These are phyloP conservation scores for Diospyros lotus DNA, from an alignment of 148 eudicot genomes.

Conservation along the genomic window DNA sequence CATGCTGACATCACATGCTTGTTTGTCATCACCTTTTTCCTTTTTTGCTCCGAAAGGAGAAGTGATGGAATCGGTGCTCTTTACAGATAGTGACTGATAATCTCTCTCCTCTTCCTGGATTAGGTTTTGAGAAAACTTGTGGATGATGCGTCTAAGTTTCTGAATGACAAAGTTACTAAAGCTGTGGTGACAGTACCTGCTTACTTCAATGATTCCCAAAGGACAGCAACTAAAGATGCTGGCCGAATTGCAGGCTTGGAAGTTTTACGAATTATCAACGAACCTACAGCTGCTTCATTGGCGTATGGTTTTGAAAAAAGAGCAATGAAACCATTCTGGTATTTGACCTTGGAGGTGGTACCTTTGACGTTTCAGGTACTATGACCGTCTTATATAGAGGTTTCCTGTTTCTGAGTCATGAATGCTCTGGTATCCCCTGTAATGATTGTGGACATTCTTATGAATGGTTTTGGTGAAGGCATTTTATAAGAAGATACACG, in stretches of 20 bases:
- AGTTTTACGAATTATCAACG: slow-evolving; percentile 89
- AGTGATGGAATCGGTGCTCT: neutral
- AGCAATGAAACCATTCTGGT: slow-evolving; percentile 90
- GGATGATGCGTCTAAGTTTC: slow-evolving; percentile 92
- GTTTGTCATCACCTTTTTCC: too few relatives aligned
- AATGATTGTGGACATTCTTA: neutral
- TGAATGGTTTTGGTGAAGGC: too few relatives aligned
- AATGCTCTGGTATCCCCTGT: neutral
- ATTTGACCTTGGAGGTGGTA: slow-evolving; percentile 99
- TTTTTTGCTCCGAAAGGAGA: too few relatives aligned
- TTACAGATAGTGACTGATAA: neutral
- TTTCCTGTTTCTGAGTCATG: neutral
- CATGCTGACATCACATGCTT: neutral
- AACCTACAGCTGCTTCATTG: slow-evolving; percentile 95
- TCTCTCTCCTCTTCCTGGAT: slow-evolving; percentile 1
- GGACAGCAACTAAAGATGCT: slow-evolving; percentile 98
- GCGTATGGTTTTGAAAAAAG: slow-evolving; percentile 99
- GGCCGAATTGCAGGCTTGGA: slow-evolving; percentile 97
- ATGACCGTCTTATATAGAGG: neutral
- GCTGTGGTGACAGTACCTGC: slow-evolving; percentile 98
- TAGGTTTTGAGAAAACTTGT: slow-evolving; percentile 97
- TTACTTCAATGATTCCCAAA: slow-evolving; percentile 94
- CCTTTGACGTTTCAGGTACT: slow-evolving; percentile 98
- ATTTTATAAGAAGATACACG: neutral
- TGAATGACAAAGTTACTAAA: slow-evolving; percentile 83